Conservation (phyloP, 805 yeast species). For the Komagataella pastoris region DNA sequence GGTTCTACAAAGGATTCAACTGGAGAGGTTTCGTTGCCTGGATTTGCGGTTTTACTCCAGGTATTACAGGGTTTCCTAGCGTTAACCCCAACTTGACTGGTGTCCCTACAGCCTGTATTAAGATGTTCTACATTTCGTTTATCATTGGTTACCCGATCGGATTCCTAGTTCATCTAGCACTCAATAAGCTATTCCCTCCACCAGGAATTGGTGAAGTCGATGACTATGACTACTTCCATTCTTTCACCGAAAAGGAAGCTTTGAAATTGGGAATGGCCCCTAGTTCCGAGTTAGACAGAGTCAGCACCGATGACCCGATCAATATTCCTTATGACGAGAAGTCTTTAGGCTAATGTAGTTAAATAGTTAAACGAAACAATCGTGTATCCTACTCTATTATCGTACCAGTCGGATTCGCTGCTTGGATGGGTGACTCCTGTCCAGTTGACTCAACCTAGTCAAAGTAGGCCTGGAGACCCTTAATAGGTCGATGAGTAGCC, state of each 20-base stretch:
- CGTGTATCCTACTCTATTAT: not conserved
- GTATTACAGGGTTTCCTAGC: constrained; percentile 33
- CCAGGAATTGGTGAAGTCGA: constrained; percentile 21
- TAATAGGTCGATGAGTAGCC: not conserved
- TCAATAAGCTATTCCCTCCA: constrained; percentile 23
- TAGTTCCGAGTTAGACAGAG: not conserved
- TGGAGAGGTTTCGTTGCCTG: constrained; percentile 26
- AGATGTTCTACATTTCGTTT: constrained; percentile 21
- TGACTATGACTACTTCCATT: constrained; percentile 15
- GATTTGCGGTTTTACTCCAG: constrained; percentile 28
- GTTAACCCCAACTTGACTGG: constrained; percentile 5
- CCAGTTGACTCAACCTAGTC: not conserved
- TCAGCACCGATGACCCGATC: not conserved
- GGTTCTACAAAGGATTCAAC: constrained; percentile 28
- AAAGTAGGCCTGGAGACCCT: not conserved
- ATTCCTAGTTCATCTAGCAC: constrained; percentile 20
- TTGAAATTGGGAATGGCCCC: constrained; percentile 16
- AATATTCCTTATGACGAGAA: not conserved
- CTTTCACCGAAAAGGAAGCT: constrained; percentile 19
- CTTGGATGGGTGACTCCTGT: not conserved
- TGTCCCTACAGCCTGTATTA: not conserved
- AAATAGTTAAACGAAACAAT: not conserved
- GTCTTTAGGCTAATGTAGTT: not conserved
- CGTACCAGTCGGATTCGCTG: not conserved
- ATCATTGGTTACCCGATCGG: constrained; percentile 27